phyloP scores from a whole-genome alignment of 495 filamentous ascomycete species.

The Friedmanniomyces simplex region DNA sequence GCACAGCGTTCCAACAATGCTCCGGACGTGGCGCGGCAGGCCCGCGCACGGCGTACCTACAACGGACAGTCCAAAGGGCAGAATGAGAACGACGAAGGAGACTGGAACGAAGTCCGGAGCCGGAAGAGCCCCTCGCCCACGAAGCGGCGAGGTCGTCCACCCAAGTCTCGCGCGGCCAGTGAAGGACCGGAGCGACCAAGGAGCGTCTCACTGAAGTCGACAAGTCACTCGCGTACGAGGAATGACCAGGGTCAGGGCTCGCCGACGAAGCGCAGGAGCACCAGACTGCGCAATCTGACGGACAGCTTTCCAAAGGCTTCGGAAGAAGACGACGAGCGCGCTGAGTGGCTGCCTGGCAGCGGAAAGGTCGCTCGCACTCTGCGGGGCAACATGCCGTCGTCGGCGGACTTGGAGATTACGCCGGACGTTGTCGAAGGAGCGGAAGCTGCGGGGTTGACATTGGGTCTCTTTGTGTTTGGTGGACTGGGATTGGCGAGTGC shows the following conservation, averaged over 20 bases:
- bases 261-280: not conserved
- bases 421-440: not conserved
- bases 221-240: not conserved
- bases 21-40: not conserved
- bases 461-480: slow-evolving; percentile 2
- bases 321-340: not conserved
- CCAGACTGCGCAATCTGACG: not conserved
- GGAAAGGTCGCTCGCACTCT: not conserved
- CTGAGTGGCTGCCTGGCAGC: not conserved
- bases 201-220: not conserved
- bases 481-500: slow-evolving; percentile 12
- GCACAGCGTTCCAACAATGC: not conserved
- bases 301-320: not conserved
- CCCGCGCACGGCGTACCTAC: not conserved
- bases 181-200: not conserved
- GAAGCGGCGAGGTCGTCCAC: not conserved
- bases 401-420: not conserved
- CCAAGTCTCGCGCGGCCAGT: not conserved
- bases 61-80: not conserved
- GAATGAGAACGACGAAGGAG: not conserved
- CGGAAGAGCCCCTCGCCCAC: not conserved
- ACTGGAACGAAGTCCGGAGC: not conserved
- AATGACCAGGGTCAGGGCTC: not conserved
- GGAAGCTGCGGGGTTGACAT: slow-evolving; percentile 8
- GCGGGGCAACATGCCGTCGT: not conserved